A percentile compares a stretch with the other conserved stretches of the same genome.
phyloP scores from a whole-genome alignment of 495 filamentous ascomycete species.

The Rhizodiscina lignyota region DNA sequence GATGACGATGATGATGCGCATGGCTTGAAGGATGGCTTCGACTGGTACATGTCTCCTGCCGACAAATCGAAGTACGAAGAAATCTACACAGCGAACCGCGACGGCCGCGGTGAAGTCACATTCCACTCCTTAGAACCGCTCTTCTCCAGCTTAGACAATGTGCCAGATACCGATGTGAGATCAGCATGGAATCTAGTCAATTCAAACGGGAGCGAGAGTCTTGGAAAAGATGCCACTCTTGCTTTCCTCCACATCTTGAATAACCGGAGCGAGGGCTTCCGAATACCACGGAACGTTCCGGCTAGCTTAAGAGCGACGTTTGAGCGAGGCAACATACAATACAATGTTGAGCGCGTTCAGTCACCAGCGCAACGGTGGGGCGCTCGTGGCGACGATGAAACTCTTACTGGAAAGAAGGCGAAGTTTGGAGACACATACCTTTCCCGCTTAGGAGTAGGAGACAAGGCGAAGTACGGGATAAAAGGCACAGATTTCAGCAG shows the following conservation, averaged over 20 bases:
- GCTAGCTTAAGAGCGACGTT: conserved; percentile 79
- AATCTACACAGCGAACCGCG: conserved; percentile 81
- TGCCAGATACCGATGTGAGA: conserved; percentile 87
- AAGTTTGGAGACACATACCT: conserved; percentile 97
- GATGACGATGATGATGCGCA: conserved; percentile 55
- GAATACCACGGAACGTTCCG: conserved; percentile 86
- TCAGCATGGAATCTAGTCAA: conserved; percentile 96
- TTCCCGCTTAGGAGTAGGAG: conserved; percentile 68
- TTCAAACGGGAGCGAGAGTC: conserved; percentile 55
- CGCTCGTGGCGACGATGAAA: conserved; percentile 48
- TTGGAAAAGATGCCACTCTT: conserved; percentile 87
- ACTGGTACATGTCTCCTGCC: conserved; percentile 94
- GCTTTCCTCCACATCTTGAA: conserved; percentile 95
- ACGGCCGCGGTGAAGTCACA: conserved; percentile 66
- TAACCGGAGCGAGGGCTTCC: conserved; percentile 83
- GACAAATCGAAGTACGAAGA: conserved; percentile 90
- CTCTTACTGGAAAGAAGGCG: conserved; percentile 68
- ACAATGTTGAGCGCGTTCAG: conserved; percentile 61
- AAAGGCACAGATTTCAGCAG: conserved; percentile 70
- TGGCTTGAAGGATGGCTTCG: conserved; percentile 87
- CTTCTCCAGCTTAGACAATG: conserved; percentile 80
- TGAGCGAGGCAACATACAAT: conserved; percentile 87
- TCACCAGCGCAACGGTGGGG: conserved; percentile 45
- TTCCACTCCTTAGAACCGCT: conserved; percentile 70
- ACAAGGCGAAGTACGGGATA: conserved; percentile 50